Conservation (phyloP, 2,329 filamentous ascomycete species). For the Cladosporium sp. region DNA sequence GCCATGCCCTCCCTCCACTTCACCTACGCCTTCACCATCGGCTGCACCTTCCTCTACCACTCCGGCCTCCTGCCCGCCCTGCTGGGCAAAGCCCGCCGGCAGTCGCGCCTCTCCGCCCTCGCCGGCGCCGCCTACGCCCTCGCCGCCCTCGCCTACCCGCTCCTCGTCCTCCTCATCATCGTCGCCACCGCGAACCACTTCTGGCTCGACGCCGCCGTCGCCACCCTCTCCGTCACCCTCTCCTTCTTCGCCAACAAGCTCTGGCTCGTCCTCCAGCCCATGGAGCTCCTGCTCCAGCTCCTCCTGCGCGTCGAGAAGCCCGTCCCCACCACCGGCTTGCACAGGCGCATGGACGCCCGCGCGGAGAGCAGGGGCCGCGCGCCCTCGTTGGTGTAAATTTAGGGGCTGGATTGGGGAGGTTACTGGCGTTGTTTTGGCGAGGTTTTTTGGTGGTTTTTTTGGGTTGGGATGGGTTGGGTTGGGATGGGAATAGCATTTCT, state of each 20-base stretch:
- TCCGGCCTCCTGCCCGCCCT: conserved; percentile 38
- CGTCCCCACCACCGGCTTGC: conserved; percentile 48
- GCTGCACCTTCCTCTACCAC: conserved; percentile 48
- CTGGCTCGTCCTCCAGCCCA: conserved; percentile 45
- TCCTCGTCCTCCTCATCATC: conserved; percentile 45
- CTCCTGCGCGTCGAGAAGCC: conserved; percentile 47
- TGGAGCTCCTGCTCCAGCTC: conserved; percentile 47
- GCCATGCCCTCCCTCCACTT: conserved; percentile 50
- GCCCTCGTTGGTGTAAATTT: background rate
- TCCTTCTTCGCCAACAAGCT: conserved; percentile 46
- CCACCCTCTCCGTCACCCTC: conserved; percentile 42
- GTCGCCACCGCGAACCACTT: conserved; percentile 60
- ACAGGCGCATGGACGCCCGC: conserved; percentile 16
- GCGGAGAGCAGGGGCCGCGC: conserved; percentile 1
- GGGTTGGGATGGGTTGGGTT: background rate
- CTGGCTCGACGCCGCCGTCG: conserved; percentile 49
- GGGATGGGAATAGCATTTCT: too few species aligned
- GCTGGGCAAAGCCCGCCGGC: conserved; percentile 32
- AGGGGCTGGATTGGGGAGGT: background rate
- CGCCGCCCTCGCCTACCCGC: conserved; percentile 37
- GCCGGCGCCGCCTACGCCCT: conserved; percentile 37
- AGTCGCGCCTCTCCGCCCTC: conserved; percentile 15
- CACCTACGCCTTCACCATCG: conserved; percentile 49
- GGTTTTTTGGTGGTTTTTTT: background rate
- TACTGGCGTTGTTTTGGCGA: background rate